Conservation (phyloP, 2,329 filamentous ascomycete species). For the Hypoxylon sp. region DNA sequence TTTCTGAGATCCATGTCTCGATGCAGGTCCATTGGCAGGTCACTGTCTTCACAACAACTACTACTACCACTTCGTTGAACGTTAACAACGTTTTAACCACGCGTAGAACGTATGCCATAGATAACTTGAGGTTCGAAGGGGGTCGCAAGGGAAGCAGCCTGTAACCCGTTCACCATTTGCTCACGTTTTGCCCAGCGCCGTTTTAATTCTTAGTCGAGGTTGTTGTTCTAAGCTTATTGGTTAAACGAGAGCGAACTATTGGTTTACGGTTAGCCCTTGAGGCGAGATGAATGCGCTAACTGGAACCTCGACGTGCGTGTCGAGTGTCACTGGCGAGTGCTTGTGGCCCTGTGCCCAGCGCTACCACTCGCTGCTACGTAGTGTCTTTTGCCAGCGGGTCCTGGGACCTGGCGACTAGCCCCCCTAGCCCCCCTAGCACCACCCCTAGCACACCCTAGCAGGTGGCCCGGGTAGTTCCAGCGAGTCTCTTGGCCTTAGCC, state of each 20-base stretch:
- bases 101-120: conserved; percentile 19
- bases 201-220: conserved; percentile 37
- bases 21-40: conserved; percentile 38
- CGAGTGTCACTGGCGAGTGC: conserved; percentile 36
- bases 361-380: conserved; percentile 21
- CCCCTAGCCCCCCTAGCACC: neutral
- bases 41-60: conserved; percentile 29
- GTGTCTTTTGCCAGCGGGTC: conserved; percentile 26
- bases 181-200: conserved; percentile 29
- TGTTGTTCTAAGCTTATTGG: conserved; percentile 29
- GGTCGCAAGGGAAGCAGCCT: conserved; percentile 31
- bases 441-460: conserved; percentile 11
- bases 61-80: neutral
- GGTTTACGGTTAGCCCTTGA: conserved; percentile 18
- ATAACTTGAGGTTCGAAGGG: conserved; percentile 7
- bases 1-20: conserved; percentile 37
- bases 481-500: conserved; percentile 43
- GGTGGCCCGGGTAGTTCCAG: conserved; percentile 37
- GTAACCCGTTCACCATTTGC: conserved; percentile 27
- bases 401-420: conserved; percentile 25
- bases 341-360: conserved; percentile 29
- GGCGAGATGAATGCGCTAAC: conserved; percentile 41
- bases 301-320: conserved; percentile 37
- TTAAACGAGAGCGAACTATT: conserved; percentile 11
- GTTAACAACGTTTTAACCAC: conserved; percentile 19